Evolutionary conservation across 2,329 filamentous ascomycete species (phyloP), one percentile per base, ranked within the genome.

Genomic region (Ampelomyces quisqualis): DNA sequence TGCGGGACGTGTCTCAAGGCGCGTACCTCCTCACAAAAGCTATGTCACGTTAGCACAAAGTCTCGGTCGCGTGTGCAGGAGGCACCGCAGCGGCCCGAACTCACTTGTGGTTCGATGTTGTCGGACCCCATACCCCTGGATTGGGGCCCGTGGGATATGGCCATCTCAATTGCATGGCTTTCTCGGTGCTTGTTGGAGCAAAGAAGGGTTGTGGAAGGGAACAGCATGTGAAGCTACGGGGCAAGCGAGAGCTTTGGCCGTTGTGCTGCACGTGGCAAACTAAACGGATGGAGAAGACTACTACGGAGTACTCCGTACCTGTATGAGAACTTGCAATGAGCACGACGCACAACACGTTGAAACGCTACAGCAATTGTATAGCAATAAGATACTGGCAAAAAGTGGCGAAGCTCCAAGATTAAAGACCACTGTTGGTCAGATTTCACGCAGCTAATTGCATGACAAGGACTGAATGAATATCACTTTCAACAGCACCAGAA

Each of bases 11-110:
- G 3, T 28, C 26, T 22, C 9, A 22, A 18, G 13, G 9, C 20
- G 5, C 23, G 24, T 55, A 64, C 64, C 45, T 68, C 64, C 50
- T 68, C 65, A 45, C 65, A 68, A 34, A 68, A 68, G 41, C 64
- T 67, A 36, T 17, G 27, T 15, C n/a, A 30, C 10, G 40, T 55
- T 32, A 62, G 52, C 34, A 18, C 46, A 9, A n/a, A 20, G 4
- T 35, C 36, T 8, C 24, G 20, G 29, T 30, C 27, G 18, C 19
- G 13, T 19, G 38, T 44, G 34, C 38, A 42, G 43, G 39, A 32
- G 11, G 17, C 18, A 13, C 17, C 13, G 39, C 14, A 23, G 23
- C 7, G 17, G 22, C 11, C 15, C 13, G 26, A 18, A 60, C 61
- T 57, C 39, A 65, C 61, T 65, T 66, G 42, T 62, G 58, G 37